phyloP scores from a whole-genome alignment of 1,284 basidiomycete species.

The Hemileia vastatrix region DNA sequence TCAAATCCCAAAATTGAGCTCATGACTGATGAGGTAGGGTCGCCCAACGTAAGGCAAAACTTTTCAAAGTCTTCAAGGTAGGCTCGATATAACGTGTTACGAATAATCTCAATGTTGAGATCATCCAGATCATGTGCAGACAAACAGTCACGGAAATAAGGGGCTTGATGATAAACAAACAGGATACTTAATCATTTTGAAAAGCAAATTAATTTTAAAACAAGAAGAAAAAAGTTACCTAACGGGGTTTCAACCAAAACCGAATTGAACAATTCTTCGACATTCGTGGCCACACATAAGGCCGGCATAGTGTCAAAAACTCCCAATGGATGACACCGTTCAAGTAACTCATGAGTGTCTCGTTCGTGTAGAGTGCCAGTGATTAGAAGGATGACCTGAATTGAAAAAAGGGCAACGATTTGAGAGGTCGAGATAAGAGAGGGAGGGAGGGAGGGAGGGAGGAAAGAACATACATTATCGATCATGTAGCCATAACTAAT shows the following conservation, averaged over 20 bases:
- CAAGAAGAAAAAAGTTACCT: conserved; percentile 51
- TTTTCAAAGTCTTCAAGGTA: conserved; percentile 95
- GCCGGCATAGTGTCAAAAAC: conserved; percentile 98
- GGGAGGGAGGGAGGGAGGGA: background rate
- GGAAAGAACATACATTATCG: conserved; percentile 60
- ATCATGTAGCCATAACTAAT: conserved; percentile 96
- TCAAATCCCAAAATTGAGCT: conserved; percentile 82
- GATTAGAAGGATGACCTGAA: conserved; percentile 71
- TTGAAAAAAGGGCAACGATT: background rate
- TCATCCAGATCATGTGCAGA: conserved; percentile 94
- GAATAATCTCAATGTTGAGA: conserved; percentile 99
- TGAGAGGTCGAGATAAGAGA: background rate
- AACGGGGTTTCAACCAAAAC: conserved; percentile 96
- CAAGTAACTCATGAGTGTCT: conserved; percentile 91
- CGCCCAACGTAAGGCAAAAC: conserved; percentile 68
- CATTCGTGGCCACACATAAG: conserved; percentile 95
- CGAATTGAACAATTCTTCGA: conserved; percentile 96
- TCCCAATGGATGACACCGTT: conserved; percentile 93
- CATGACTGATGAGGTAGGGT: conserved; percentile 83
- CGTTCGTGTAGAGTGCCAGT: conserved; percentile 95
- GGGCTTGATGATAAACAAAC: conserved; percentile 53
- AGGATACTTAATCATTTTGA: conserved; percentile 21
- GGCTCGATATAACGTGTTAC: conserved; percentile 98
- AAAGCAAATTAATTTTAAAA: conserved; percentile 1
- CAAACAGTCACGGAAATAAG: conserved; percentile 93